Base-by-base conservation (phyloP, 1,284 basidiomycete genomes). In the Cerrena zonata region DNA sequence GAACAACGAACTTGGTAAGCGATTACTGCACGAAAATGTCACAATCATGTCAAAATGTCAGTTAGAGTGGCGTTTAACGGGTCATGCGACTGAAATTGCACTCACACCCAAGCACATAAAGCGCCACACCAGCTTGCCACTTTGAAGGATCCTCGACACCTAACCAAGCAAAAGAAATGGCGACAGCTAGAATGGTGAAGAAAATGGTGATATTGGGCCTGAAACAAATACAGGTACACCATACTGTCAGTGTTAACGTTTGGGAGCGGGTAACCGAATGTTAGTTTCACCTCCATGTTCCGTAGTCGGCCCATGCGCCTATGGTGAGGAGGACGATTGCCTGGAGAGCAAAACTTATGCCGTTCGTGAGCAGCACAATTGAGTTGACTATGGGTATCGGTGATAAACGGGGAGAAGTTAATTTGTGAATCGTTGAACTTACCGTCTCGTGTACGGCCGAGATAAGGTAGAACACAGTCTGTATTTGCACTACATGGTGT, bases 231-330 rank as follows among this genome's bases (percentile, higher is more conserved):
- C n/a, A n/a, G n/a, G n/a, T n/a, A n/a, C n/a, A n/a, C n/a, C n/a
- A n/a, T n/a, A n/a, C 11, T 3, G 24, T 34, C 23, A 25, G 48
- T 10, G 34, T 23, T 4, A 45, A 34, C 7, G 5, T 10, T 18
- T 5, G 5, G 18, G 21, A 10, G 19, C 19, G 21, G 38, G 19
- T 23, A 55, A n/a, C 18, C 44, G 21, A 11, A 15, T 30, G 24
- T 13, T 15, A 27, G 7, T 23, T 59, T 19, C 36, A 83, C 81
- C 84, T 78, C 83, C 86, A 89, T 19, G 71, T 69, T 18, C 88
- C 87, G 64, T 88, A 91, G 63, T 89, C 87, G 1, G 86, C 86
- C 78, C 88, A 87, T 5, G 84, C 80, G 4, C 84, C 88, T 42
- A 91, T 76, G 15, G 75, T 57, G 13, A 86, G 65, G 22, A 90